phyloP scores from a whole-genome alignment of 768 basidiomycete genomes.

The Naematelia aurantialba region DNA sequence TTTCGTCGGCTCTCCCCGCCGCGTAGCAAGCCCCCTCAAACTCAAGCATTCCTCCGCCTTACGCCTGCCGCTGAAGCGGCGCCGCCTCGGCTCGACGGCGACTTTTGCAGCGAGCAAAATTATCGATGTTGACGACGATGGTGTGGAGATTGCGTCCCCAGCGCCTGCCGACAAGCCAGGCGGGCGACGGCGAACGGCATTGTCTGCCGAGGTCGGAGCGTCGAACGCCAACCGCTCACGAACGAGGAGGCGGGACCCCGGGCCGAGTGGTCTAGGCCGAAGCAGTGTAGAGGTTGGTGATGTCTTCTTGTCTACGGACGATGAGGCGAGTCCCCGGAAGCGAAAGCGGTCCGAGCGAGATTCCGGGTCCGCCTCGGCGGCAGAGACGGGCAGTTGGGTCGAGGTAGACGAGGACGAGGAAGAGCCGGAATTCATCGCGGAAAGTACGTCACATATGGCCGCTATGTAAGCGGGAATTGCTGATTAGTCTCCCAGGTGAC shows the following conservation, averaged over 20 bases:
- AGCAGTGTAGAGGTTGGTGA: background rate
- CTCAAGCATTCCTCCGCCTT: slow-evolving; percentile 14
- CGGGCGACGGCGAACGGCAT: slow-evolving; percentile 2
- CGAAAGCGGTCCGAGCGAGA: slow-evolving; percentile 25
- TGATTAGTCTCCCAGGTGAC: slow-evolving; percentile 31
- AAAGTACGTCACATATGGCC: slow-evolving; percentile 28
- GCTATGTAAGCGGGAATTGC: background rate
- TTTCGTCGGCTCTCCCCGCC: slow-evolving; percentile 37
- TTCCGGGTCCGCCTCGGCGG: slow-evolving; percentile 1
- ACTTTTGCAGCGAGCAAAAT: slow-evolving; percentile 13
- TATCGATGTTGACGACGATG: slow-evolving; percentile 11
- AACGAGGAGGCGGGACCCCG: slow-evolving; percentile 7
- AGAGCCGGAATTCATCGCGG: slow-evolving; percentile 42
- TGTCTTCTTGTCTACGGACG: slow-evolving; percentile 3
- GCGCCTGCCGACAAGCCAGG: slow-evolving; percentile 15
- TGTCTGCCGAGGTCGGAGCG: background rate
- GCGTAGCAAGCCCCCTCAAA: slow-evolving; percentile 26
- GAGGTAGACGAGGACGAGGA: slow-evolving; percentile 36
- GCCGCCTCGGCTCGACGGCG: slow-evolving; percentile 22
- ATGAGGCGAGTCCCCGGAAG: slow-evolving; percentile 25
- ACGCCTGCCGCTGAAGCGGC: slow-evolving; percentile 24
- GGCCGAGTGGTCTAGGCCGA: background rate
- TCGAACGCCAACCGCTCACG: slow-evolving; percentile 2
- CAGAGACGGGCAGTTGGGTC: slow-evolving; percentile 32
- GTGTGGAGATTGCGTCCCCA: slow-evolving; percentile 4